Base-by-base conservation (phyloP, 345 rosid species). In the Rhodomyrtus tomentosa region DNA sequence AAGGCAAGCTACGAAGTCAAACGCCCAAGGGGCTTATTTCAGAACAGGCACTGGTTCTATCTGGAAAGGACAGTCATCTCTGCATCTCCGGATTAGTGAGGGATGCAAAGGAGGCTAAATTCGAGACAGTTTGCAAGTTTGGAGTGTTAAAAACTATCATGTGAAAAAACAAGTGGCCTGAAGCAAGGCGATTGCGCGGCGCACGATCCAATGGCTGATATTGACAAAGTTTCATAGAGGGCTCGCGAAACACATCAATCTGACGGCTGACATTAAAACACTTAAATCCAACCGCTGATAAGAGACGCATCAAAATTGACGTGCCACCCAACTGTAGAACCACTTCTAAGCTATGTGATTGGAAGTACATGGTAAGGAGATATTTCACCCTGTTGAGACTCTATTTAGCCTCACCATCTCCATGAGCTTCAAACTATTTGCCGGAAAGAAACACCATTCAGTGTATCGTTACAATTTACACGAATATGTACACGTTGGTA, bases 61-160 rank as follows among this genome's bases (percentile, higher is more conserved):
- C 20, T 0, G 13, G 25, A 38, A 68, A 68, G 13, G 25, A 68
- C 13, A 13, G 50, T 49, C 14, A 49, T 49, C 13, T 36, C 20
- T 18, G 16, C 9, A 68, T 68, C 45, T 68, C 76, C 24, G 36
- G 29, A 18, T 20, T 8, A 68, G 76, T 0, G 24, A 68, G 40
- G 2, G 45, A 36, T 0, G 76, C 24, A 0, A 36, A 5, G 13
- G 0, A 32, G 45, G 0, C 76, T 18, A 32, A 36, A 1, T 18
- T 68, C 36, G n/a, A n/a, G 74, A 29, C 74, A 29, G 74, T 0
- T 32, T 59, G 74, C 0, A 21, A 59, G 40, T 59, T 15, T 29
- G 21, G 7, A 59, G 5, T 8, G 40, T 62, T 20, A 0, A 29
- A 32, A 62, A 15, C 22, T 1, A 16, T 58, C 32, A 11, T 5